Evolutionary conservation across 1,139 yeast species (phyloP), one percentile per base, ranked within the genome.

Genomic region (Yamadazyma sp.): DNA sequence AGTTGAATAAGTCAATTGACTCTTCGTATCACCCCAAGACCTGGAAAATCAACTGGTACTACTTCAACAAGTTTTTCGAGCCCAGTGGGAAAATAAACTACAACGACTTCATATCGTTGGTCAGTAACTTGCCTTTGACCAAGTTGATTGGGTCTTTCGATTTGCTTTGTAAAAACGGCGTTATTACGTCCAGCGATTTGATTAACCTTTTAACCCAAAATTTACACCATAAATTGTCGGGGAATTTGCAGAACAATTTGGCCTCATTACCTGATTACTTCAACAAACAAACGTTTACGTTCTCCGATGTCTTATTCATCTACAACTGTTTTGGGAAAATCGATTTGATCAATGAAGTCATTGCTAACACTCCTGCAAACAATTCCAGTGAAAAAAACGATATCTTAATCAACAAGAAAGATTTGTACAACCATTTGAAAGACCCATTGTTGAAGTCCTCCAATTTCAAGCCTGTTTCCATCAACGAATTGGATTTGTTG

Each of bases 321-420:
- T 71, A 70, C 55, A 69, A 70, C 47, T 57, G 73, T 38, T 64
- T 72, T 49, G 64, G 64, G 49, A 72, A 71, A 48, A 60, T 73
- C 37, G 78, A 73, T 51, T 59, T 73, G 48, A 66, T 82, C 46
- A 82, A 82, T 54, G 85, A 79, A 59, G 69, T 79, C 26, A 76
- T 81, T 40, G 84, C 82, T 43, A 74, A 76, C 54, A 68, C 74
- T 28, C 75, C 76, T n/a, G 75, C 77, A 11, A 64, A 66, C 15
- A 60, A 68, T 14, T 53, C 69, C n/a, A 59, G 60, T 40, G 76
- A 72, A 34, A 75, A 69, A 40, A 67, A 69, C 40, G 78, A 70
- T 46, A 64, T 72, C 37, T 58, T 69, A 48, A 72, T 73, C 50
- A 69, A 69, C 52, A 69, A 69, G 47, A 47, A 49, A 28, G 75